Evolutionary conservation across 345 rosid species (phyloP).

Genomic region (Chamaenerion angustifolium): DNA sequence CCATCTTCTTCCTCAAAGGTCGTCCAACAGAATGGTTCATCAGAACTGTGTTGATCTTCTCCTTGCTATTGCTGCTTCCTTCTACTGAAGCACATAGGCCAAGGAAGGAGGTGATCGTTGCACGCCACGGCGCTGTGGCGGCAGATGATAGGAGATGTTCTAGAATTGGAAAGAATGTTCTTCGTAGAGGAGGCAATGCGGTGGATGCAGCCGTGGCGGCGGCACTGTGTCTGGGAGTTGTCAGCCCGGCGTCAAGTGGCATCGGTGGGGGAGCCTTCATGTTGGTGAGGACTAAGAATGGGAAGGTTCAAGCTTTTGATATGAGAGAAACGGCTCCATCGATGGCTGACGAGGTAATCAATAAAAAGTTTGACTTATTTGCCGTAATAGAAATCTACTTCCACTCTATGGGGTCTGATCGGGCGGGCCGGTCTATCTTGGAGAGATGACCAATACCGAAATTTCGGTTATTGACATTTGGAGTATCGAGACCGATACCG

Average conservation of each 20-base stretch:
- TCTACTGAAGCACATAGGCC: not conserved
- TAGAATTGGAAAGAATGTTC: slow-evolving; percentile 19
- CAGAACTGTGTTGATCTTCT: not conserved
- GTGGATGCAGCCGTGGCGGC: slow-evolving; percentile 49
- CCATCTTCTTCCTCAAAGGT: not conserved
- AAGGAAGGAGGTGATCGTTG: slow-evolving; percentile 17
- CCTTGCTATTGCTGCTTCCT: not conserved
- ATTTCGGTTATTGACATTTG: too few relatives aligned
- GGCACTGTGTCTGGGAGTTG: slow-evolving; percentile 48
- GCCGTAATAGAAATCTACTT: too few relatives aligned
- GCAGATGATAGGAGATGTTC: slow-evolving; percentile 47
- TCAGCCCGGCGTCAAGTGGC: slow-evolving; percentile 47
- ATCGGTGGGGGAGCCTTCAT: slow-evolving; percentile 54
- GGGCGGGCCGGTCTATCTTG: too few relatives aligned
- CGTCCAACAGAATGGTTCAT: not conserved
- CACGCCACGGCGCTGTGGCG: slow-evolving; percentile 31
- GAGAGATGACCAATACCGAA: too few relatives aligned
- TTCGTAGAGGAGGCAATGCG: slow-evolving; percentile 39
- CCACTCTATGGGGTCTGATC: too few relatives aligned
- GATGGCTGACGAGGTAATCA: slow-evolving; percentile 34
- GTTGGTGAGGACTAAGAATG: slow-evolving; percentile 22
- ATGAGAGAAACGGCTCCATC: slow-evolving; percentile 58
- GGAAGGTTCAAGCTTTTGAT: slow-evolving; percentile 23
- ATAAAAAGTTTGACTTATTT: too few relatives aligned
- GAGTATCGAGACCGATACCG: too few relatives aligned